These are phyloP conservation scores for Corymbia maculata DNA, from an alignment of 345 rosid genomes.

Conservation along the genomic window DNA sequence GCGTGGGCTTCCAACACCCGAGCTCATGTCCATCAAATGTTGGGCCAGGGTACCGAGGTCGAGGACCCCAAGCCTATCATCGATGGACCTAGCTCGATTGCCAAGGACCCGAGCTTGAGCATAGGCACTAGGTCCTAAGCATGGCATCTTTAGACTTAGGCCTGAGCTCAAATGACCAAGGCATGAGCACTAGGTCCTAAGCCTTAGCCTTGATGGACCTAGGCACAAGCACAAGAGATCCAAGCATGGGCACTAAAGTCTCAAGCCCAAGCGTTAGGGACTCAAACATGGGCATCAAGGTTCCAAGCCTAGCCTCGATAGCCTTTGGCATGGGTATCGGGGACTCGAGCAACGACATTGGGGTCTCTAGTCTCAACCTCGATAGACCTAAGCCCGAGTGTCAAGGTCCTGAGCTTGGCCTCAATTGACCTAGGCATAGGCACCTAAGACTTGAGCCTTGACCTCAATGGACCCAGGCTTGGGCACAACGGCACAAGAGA, in stretches of 20 bases:
- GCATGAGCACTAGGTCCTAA: not conserved
- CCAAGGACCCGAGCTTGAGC: accelerated
- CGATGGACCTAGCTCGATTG: accelerated
- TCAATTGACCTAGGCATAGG: accelerated
- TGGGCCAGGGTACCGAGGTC: accelerated
- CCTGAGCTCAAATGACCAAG: accelerated
- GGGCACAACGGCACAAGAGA: accelerated
- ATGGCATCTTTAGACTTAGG: not conserved
- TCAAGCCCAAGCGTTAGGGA: not conserved
- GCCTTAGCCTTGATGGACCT: too few species aligned
- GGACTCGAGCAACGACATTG: too few species aligned
- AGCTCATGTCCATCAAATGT: not conserved
- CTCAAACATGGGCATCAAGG: not conserved
- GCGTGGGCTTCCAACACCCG: too few species aligned
- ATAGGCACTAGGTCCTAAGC: not conserved
- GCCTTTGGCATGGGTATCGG: too few species aligned
- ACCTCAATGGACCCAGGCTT: not conserved
- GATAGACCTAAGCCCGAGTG: accelerated
- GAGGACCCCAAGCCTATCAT: accelerated
- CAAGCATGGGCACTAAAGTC: not conserved
- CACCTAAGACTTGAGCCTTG: not conserved
- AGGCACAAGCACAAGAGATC: too few species aligned
- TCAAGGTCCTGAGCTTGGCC: not conserved
- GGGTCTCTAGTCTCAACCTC: not conserved
- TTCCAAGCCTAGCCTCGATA: too few species aligned